Percentiles rank a stretch among this genome's conserved stretches.
Conservation (phyloP, 768 basidiomycete genomes). For the Boletus fagicola region DNA sequence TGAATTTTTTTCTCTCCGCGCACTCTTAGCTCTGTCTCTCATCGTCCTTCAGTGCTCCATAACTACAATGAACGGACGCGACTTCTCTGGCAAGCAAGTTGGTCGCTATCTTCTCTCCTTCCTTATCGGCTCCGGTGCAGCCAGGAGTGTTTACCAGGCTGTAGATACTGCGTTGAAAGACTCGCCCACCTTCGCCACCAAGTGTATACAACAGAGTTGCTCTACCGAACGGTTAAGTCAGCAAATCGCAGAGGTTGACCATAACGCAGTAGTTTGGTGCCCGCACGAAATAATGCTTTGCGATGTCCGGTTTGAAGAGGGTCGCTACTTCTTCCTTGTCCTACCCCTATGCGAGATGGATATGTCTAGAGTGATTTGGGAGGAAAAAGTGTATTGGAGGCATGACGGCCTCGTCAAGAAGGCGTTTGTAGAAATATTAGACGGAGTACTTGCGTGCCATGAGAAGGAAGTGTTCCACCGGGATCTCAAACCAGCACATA, state of each 20-base stretch:
- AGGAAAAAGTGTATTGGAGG: conserved; percentile 47
- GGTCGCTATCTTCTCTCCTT: conserved; percentile 61
- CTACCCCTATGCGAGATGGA: conserved; percentile 57
- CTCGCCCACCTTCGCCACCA: conserved; percentile 33
- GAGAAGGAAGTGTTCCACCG: conserved; percentile 71
- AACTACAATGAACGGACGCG: conserved; percentile 28
- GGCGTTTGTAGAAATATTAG: conserved; percentile 72
- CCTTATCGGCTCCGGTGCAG: conserved; percentile 69
- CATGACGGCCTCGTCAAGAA: conserved; percentile 60
- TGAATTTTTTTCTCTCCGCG: neutral
- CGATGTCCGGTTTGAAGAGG: conserved; percentile 56
- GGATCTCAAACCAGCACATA: conserved; percentile 85
- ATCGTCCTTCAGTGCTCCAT: neutral
- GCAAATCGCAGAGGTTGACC: conserved; percentile 47
- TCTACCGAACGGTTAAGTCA: conserved; percentile 51
- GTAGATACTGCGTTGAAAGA: conserved; percentile 44
- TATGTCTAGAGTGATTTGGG: conserved; percentile 59
- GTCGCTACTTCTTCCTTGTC: conserved; percentile 62
- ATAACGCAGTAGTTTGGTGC: neutral
- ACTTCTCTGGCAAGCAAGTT: conserved; percentile 51
- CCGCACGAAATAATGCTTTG: conserved; percentile 67
- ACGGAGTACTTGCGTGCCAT: conserved; percentile 76
- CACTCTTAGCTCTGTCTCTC: neutral
- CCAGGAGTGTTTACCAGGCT: conserved; percentile 76
- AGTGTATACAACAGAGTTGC: conserved; percentile 36